Evolutionary conservation across 1,139 yeast species (phyloP), one percentile per base, ranked within the genome.

Genomic region (Zygoascus hellenicus): DNA sequence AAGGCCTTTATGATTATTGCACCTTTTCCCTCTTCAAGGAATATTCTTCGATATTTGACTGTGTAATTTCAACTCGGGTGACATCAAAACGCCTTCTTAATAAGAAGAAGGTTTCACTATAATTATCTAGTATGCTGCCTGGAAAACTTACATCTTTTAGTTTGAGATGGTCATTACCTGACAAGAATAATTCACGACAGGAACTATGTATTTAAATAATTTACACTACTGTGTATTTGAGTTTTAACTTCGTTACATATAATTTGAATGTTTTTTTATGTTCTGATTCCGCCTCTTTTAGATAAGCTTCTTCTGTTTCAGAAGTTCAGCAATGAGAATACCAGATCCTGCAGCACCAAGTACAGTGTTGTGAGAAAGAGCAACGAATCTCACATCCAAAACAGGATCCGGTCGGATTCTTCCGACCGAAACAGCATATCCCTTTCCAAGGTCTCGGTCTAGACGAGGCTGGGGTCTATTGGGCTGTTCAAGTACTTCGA

Each of bases 281-380:
- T 10, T 16, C 30, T 3, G 6, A 13, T 28, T 22, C 7, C 7
- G 26, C 6, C 26, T 7, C 7, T 7, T 7, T 64, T 76, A 89
- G 57, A 90, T 77, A 60, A 88, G 71, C 50, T 79, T 76, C 72
- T 84, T 88, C 48, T 92, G 92, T 53, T 77, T 70, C 60, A 92
- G 76, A 51, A 88, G 75, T 71, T 92, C 99, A 44, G 96, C 98
- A 67, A 94, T 92, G 67, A 92, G 80, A 53, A 92, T 76, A 67
- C 98, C 98, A n/a, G 97, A 86, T 63, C 99, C 99, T 29, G 99
- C 99, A 60, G 98, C 99, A 62, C 99, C 99, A 58, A 92, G 86
- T 59, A 92, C 79, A 49, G 99, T 92, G 75, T 92, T 92, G 70
- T 92, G 99, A 22, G 97, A 89, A 57, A 92, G 75, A 29, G 89